Evolutionary conservation across 2,329 filamentous ascomycete genomes (phyloP).

Genomic region (Cladosporium sp.): DNA sequence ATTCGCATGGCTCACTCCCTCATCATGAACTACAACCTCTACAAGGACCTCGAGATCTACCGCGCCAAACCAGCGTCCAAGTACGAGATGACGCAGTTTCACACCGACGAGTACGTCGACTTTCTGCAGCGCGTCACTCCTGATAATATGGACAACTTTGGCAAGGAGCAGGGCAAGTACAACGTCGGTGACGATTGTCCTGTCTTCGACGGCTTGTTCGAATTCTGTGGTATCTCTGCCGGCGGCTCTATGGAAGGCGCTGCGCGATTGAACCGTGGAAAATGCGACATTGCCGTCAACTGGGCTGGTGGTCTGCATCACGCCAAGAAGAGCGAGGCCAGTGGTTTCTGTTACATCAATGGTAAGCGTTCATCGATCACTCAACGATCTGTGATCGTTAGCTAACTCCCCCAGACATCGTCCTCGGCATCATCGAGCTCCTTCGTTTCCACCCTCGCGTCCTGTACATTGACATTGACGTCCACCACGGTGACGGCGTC

Average conservation of each 20-base stretch:
- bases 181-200: slow-evolving; percentile 63
- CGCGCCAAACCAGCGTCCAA: slow-evolving; percentile 49
- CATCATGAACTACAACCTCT: slow-evolving; percentile 70
- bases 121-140: slow-evolving; percentile 84
- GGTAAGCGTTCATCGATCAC: slow-evolving; percentile 26
- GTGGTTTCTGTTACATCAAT: slow-evolving; percentile 47
- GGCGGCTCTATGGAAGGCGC: slow-evolving; percentile 69
- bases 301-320: slow-evolving; percentile 48
- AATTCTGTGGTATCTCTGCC: slow-evolving; percentile 67
- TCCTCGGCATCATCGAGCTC: slow-evolving; percentile 62
- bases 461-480: slow-evolving; percentile 64
- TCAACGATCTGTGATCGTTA: neutral
- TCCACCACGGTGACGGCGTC: slow-evolving; percentile 65
- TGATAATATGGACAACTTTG: slow-evolving; percentile 95
- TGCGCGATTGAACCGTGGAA: slow-evolving; percentile 62
- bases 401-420: slow-evolving; percentile 49
- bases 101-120: slow-evolving; percentile 69
- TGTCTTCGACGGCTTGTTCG: slow-evolving; percentile 66
- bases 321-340: slow-evolving; percentile 46
- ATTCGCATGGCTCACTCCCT: slow-evolving; percentile 63
- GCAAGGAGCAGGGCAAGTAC: slow-evolving; percentile 80
- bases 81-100: slow-evolving; percentile 70
- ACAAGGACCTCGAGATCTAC: slow-evolving; percentile 71
- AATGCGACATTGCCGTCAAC: slow-evolving; percentile 62
- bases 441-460: slow-evolving; percentile 61